Conservation (phyloP, 305 asterid species). For the Coffea humblotiana region DNA sequence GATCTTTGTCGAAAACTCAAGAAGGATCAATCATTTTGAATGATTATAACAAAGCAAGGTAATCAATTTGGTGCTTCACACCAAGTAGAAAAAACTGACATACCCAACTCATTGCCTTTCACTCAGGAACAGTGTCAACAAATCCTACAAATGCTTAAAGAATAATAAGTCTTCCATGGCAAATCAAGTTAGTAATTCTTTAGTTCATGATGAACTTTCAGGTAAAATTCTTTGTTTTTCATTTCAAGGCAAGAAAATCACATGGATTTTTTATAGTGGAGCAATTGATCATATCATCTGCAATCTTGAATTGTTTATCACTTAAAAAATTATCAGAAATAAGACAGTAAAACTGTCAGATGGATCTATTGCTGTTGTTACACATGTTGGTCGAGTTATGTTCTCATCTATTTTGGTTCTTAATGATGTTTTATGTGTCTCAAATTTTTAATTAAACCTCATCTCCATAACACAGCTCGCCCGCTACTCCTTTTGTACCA, state of each 20-base stretch:
- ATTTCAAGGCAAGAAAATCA: neutral
- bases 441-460: neutral
- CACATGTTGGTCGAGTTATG: conserved; percentile 1
- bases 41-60: neutral
- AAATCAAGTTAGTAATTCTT: neutral
- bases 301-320: neutral
- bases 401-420: conserved; percentile 3
- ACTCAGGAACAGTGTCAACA: neutral
- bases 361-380: neutral
- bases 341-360: neutral
- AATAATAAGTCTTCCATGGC: neutral
- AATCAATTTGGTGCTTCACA: neutral
- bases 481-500: neutral
- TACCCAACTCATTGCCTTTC: neutral
- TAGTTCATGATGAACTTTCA: conserved; percentile 5
- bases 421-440: conserved; percentile 13
- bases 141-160: neutral
- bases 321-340: neutral
- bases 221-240: conserved; percentile 4
- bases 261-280: conserved; percentile 19
- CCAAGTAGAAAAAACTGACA: neutral
- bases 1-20: conserved; percentile 7
- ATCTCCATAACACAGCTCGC: conserved; percentile 21
- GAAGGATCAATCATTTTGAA: neutral
- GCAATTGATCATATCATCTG: conserved; percentile 19